Percentiles rank a stretch among this genome's conserved stretches.
Evolutionary conservation across 257 asterid species (phyloP).

Genomic region (Solanum paucissectum): DNA sequence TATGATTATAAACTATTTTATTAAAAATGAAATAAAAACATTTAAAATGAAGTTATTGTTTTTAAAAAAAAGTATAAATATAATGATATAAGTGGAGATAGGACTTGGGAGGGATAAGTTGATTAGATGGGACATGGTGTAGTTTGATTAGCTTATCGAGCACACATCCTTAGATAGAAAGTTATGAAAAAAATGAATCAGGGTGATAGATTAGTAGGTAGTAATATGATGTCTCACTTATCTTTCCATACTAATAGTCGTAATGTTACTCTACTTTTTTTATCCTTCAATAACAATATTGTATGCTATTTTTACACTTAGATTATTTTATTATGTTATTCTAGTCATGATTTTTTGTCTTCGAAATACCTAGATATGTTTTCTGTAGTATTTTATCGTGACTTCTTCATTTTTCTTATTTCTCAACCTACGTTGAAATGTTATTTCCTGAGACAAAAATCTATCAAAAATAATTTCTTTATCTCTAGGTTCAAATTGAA

Average conservation of each 20-base stretch:
- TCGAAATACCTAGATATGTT: background rate
- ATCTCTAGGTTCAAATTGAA: background rate
- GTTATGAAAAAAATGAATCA: too few relatives aligned
- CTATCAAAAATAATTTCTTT: background rate
- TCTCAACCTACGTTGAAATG: fast-evolving
- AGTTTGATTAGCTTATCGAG: too few relatives aligned
- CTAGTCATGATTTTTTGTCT: background rate
- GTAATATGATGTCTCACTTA: background rate
- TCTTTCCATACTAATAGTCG: too few relatives aligned
- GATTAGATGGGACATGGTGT: background rate
- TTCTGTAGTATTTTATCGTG: background rate
- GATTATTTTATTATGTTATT: background rate
- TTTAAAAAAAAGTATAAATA: too few relatives aligned
- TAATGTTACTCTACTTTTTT: too few relatives aligned
- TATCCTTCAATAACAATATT: background rate
- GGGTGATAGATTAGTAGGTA: background rate
- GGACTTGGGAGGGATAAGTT: background rate
- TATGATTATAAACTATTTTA: too few relatives aligned
- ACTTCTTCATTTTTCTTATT: background rate
- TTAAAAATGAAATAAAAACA: too few relatives aligned
- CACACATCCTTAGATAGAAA: background rate
- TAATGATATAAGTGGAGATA: too few relatives aligned
- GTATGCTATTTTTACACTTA: background rate
- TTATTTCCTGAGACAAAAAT: fast-evolving
- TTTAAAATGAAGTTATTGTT: too few relatives aligned